phyloP scores from a whole-genome alignment of 495 filamentous ascomycete genomes.

The Trichoderma asperelloides region DNA sequence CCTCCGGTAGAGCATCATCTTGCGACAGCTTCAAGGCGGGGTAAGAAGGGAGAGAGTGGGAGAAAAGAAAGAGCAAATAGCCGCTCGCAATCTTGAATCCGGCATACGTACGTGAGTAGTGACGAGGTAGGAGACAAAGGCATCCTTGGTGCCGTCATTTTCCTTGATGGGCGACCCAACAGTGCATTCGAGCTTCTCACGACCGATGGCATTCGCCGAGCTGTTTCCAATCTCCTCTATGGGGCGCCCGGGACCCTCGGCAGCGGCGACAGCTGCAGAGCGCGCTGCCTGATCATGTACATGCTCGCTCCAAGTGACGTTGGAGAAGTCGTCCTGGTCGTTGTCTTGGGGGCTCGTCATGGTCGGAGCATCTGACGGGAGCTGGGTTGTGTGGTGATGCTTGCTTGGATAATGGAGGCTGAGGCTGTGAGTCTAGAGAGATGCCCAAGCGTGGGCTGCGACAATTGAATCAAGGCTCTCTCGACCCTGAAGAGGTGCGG shows the following conservation, averaged over 20 bases:
- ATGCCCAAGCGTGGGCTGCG: not conserved
- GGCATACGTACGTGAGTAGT: conserved; percentile 61
- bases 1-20: not conserved
- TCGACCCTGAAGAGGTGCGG: not conserved
- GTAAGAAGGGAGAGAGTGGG: not conserved
- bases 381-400: not conserved
- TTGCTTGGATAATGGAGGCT: no score
- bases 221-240: conserved; percentile 15
- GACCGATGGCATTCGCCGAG: conserved; percentile 47
- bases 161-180: conserved; percentile 82
- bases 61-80: not conserved
- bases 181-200: conserved; percentile 72
- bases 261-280: conserved; percentile 9
- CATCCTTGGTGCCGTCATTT: conserved; percentile 94
- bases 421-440: not conserved
- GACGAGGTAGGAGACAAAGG: conserved; percentile 90
- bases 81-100: not conserved
- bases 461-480: not conserved
- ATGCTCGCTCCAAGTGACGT: conserved; percentile 39
- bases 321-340: conserved; percentile 43
- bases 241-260: conserved; percentile 13
- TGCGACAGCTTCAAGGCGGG: not conserved
- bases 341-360: not conserved
- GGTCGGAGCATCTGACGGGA: not conserved
- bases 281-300: conserved; percentile 3